These are phyloP conservation scores for Abrus pulchellus DNA, from an alignment of 306 rosid genomes.

Conservation along the genomic window DNA sequence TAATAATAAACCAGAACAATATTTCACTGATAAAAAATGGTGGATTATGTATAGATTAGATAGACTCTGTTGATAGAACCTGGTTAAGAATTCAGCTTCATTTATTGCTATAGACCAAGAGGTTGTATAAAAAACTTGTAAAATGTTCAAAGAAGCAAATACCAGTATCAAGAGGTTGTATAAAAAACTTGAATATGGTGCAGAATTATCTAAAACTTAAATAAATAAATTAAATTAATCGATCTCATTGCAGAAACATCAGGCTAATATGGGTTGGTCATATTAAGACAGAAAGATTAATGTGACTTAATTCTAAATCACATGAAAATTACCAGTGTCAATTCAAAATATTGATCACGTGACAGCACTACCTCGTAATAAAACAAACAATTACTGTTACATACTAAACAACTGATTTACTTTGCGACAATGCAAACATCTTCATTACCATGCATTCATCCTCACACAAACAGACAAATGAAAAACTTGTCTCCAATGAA, in stretches of 20 bases:
- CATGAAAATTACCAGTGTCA: background rate
- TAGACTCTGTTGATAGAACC: constrained; percentile 8
- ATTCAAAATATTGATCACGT: background rate
- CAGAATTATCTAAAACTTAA: too few relatives aligned
- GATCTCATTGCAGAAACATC: too few relatives aligned
- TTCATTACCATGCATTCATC: constrained; percentile 5
- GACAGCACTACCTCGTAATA: background rate
- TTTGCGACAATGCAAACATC: background rate
- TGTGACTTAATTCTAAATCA: background rate
- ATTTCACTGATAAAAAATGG: constrained; percentile 5
- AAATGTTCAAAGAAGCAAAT: background rate
- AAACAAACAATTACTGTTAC: background rate
- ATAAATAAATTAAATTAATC: too few relatives aligned
- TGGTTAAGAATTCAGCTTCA: constrained; percentile 19
- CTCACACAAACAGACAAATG: background rate
- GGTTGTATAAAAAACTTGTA: too few relatives aligned
- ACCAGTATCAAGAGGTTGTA: too few relatives aligned
- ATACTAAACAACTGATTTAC: background rate
- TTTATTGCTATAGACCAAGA: constrained; percentile 1
- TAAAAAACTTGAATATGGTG: too few relatives aligned
- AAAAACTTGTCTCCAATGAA: background rate
- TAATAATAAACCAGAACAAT: constrained; percentile 23
- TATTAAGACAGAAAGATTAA: too few relatives aligned
- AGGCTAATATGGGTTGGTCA: too few relatives aligned
- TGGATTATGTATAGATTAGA: background rate